Evolutionary conservation across 208 protist species (phyloP).

Genomic region (Trypanosomatidae sp.): DNA sequence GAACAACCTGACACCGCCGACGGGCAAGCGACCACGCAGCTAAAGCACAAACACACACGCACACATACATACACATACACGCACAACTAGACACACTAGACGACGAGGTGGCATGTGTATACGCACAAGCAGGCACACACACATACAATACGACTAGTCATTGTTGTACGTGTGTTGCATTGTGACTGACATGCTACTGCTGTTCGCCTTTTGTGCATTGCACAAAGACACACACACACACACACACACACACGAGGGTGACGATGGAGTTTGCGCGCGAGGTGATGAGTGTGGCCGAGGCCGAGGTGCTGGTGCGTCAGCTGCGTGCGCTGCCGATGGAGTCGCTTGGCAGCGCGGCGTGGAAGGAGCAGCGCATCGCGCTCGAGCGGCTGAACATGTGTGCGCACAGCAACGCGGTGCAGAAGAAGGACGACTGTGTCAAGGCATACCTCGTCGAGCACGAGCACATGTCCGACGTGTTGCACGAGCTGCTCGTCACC

Average conservation of each 20-base stretch:
- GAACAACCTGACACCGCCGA: constrained; percentile 67
- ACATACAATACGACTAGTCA: not conserved
- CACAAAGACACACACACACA: not conserved
- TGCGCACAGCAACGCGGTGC: constrained; percentile 78
- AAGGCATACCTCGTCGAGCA: constrained; percentile 70
- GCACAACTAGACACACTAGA: not conserved
- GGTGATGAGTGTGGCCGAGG: constrained; percentile 37
- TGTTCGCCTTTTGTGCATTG: constrained; percentile 1
- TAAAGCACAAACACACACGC: constrained; percentile 1
- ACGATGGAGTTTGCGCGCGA: constrained; percentile 57
- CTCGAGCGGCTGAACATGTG: constrained; percentile 85
- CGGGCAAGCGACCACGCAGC: constrained; percentile 48
- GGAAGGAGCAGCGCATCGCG: constrained; percentile 68
- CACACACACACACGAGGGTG: not conserved
- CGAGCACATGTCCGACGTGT: constrained; percentile 49
- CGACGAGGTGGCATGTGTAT: no score
- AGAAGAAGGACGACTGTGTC: constrained; percentile 77
- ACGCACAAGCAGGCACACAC: no score
- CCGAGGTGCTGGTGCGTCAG: constrained; percentile 52
- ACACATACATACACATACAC: not conserved
- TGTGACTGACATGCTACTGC: not conserved
- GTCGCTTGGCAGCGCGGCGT: constrained; percentile 48
- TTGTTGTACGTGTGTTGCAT: not conserved
- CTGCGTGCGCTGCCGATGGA: constrained; percentile 43
- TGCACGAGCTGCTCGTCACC: constrained; percentile 78